Conservation (phyloP, 306 rosid genomes). For the Canavalia gladiata region DNA sequence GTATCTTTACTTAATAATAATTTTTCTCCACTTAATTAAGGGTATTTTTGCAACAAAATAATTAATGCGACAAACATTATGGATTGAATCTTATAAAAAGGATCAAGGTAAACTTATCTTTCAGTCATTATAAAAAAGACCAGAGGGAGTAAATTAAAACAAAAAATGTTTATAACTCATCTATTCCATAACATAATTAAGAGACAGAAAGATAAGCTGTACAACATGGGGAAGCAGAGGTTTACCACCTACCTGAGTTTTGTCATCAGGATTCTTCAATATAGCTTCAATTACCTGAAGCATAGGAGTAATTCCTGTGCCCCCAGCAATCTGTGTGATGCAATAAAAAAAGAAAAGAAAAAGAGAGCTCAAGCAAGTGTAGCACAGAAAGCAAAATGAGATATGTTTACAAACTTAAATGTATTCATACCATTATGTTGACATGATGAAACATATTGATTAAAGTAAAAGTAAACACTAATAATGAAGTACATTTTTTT, state of each 20-base stretch:
- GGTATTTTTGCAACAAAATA: no score
- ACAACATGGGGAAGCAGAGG: slow-evolving; percentile 38
- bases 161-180: slow-evolving; percentile 12
- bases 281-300: slow-evolving; percentile 97
- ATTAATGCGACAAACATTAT: no score
- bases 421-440: slow-evolving; percentile 9
- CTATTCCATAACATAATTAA: slow-evolving; percentile 23
- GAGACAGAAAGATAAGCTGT: slow-evolving; percentile 37
- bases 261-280: slow-evolving; percentile 91
- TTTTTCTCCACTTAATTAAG: no score
- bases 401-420: slow-evolving; percentile 39
- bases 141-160: slow-evolving; percentile 2
- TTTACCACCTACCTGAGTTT: slow-evolving; percentile 75
- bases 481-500: slow-evolving; percentile 11
- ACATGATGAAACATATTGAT: slow-evolving; percentile 18
- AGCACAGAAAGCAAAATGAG: slow-evolving; percentile 36
- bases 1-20: no score
- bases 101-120: no score
- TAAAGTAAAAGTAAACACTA: slow-evolving; percentile 22
- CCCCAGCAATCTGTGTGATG: slow-evolving; percentile 86
- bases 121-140: no score
- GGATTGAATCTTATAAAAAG: no score
- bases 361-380: slow-evolving; percentile 14
- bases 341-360: background rate
- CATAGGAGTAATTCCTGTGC: slow-evolving; percentile 98